A percentile compares a stretch with the other conserved stretches of the same genome.
Evolutionary conservation across 2,329 filamentous ascomycete species (phyloP).

Genomic region (Colletotrichum orbiculare): DNA sequence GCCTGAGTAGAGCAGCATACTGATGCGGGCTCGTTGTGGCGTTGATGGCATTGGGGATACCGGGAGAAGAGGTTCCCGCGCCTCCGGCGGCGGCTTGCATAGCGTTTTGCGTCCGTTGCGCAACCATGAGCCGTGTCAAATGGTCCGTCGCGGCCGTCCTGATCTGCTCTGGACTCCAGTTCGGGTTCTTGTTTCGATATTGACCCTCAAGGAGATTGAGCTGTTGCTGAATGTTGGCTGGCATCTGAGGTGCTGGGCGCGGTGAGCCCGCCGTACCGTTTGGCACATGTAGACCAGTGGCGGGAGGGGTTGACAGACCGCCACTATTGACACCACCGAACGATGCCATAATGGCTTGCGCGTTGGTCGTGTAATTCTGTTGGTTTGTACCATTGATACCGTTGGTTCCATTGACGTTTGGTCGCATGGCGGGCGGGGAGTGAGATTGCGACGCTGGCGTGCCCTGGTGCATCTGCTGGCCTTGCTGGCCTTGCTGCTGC

Average conservation of each 20-base stretch:
- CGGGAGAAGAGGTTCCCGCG: constrained; percentile 45
- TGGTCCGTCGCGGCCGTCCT: constrained; percentile 64
- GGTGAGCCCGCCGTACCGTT: constrained; percentile 57
- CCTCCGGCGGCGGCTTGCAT: constrained; percentile 67
- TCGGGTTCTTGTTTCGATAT: constrained; percentile 63
- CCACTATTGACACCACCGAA: constrained; percentile 57
- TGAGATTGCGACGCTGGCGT: constrained; percentile 45
- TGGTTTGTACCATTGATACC: constrained; percentile 59
- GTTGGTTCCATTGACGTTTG: constrained; percentile 44
- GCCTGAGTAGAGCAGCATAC: constrained; percentile 67
- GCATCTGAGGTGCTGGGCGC: constrained; percentile 55
- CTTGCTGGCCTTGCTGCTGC: constrained; percentile 52
- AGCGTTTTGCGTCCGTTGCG: constrained; percentile 60
- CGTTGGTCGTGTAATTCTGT: constrained; percentile 63
- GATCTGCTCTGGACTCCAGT: constrained; percentile 59
- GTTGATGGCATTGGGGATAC: constrained; percentile 60
- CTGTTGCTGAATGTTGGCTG: constrained; percentile 59
- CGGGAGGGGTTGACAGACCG: constrained; percentile 57
- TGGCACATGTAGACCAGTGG: constrained; percentile 58
- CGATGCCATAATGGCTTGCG: constrained; percentile 63
- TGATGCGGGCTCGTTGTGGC: constrained; percentile 66
- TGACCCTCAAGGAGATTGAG: constrained; percentile 64
- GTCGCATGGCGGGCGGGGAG: constrained; percentile 56
- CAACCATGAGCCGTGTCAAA: constrained; percentile 58
- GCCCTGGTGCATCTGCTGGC: constrained; percentile 48